phyloP scores from a whole-genome alignment of 345 rosid genomes.

The Raphanus raphanistrum region DNA sequence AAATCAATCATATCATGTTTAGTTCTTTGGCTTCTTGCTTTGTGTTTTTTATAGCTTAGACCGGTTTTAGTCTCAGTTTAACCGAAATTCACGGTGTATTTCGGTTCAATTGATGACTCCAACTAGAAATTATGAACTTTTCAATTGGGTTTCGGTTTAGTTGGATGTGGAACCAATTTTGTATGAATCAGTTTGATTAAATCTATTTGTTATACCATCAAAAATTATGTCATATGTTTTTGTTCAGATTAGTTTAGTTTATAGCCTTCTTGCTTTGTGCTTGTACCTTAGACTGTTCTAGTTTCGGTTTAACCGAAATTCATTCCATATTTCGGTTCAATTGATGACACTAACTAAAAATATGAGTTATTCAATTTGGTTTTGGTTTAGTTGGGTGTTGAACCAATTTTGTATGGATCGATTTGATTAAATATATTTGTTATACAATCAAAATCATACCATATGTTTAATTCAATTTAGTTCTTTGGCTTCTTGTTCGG shows the following conservation, averaged over 20 bases:
- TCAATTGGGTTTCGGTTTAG: neutral
- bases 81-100: neutral
- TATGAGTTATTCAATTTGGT: neutral
- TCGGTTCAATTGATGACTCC: neutral
- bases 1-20: conserved; percentile 6
- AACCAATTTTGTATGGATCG: neutral
- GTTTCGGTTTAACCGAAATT: conserved; percentile 5
- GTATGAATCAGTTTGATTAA: neutral
- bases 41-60: neutral
- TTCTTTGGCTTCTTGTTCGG: conserved; percentile 1
- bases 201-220: neutral
- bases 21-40: neutral
- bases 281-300: neutral
- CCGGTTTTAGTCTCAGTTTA: conserved; percentile 19
- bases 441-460: neutral
- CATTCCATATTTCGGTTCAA: conserved; percentile 1
- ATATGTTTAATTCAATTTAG: neutral
- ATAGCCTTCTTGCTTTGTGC: neutral
- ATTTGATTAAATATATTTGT: neutral
- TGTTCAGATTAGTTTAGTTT: neutral
- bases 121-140: neutral
- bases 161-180: neutral
- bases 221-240: neutral
- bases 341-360: neutral
- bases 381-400: neutral